Conservation (phyloP, 768 basidiomycete genomes). For the Boletus insuetus region DNA sequence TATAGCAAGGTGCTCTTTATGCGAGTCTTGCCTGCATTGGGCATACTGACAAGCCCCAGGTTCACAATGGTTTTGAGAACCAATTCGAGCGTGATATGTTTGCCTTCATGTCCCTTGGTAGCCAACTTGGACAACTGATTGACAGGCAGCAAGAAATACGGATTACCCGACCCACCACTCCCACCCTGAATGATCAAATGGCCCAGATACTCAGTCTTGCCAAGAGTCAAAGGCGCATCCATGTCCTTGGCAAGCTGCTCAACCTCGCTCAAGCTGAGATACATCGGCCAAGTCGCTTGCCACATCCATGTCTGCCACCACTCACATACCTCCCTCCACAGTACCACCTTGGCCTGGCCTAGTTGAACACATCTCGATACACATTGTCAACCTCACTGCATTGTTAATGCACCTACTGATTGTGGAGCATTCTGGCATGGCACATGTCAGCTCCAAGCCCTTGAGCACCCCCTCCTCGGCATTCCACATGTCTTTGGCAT, state of each 20-base stretch:
- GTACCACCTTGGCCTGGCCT: conserved; percentile 65
- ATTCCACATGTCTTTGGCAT: conserved; percentile 68
- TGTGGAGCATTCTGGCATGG: conserved; percentile 57
- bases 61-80: conserved; percentile 95
- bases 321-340: conserved; percentile 62
- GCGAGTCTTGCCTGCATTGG: conserved; percentile 74
- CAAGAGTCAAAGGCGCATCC: conserved; percentile 58
- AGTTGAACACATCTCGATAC: conserved; percentile 61
- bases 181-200: conserved; percentile 77
- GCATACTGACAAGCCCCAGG: conserved; percentile 93
- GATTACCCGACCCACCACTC: conserved; percentile 81
- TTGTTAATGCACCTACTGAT: conserved; percentile 82
- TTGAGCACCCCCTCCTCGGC: conserved; percentile 60
- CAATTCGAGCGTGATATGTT: conserved; percentile 75
- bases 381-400: conserved; percentile 58
- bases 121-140: conserved; percentile 87
- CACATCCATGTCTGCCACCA: conserved; percentile 46
- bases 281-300: conserved; percentile 43
- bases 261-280: conserved; percentile 61
- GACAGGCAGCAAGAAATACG: conserved; percentile 66
- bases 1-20: conserved; percentile 77
- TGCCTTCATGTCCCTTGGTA: conserved; percentile 67
- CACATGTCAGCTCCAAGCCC: conserved; percentile 45
- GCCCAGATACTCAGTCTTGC: conserved; percentile 50
- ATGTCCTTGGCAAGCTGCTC: conserved; percentile 33